Evolutionary conservation across 805 yeast genomes (phyloP), one percentile per base, ranked within the genome.

Genomic region (Starmera amethionina): DNA sequence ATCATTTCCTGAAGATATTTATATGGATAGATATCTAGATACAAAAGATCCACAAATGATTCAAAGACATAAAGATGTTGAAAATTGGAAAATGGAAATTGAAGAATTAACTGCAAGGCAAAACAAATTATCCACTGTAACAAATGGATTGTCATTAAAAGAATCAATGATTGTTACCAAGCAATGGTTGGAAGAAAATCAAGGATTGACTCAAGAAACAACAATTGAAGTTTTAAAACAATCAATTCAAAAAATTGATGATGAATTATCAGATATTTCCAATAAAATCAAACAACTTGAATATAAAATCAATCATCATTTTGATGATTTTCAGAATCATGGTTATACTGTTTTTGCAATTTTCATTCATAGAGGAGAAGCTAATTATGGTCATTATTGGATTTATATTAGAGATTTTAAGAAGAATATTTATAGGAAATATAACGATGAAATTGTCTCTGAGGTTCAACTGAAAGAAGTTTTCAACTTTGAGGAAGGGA

Each of bases 321-420:
- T 84, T 55, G 67, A 68, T 15, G 65, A 67, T 8, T 74, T 82
- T 61, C 72, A 69, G 38, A 62, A 69, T 37, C 70, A 80, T 27
- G 95, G 89, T 0, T 93, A 90, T 60, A 71, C 84, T 0, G 69
- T 93, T 11, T 90, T 89, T 64, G 95, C 97, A 0, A 79, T 90
- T 7, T 93, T 93, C 55, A 87, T 93, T 37, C 98, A 93, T 59
- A 68, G 96, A 38, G 98, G 98, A 7, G 94, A 88, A 52, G 97
- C 96, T 1, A 79, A 87, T 39, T 90, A 85, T 55, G 98, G 98
- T 3, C 98, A 93, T 60, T 93, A 93, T 60, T 93, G 97, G 97
- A 75, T 90, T 14, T 93, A 90, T 56, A 89, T 93, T 46, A 77
- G 75, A 43, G 97, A 93, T 59, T 75, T 78, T 3, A 71, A 71